Evolutionary conservation across 352 stramenopile species (phyloP).

Genomic region (Globisporangium uncinulatum): DNA sequence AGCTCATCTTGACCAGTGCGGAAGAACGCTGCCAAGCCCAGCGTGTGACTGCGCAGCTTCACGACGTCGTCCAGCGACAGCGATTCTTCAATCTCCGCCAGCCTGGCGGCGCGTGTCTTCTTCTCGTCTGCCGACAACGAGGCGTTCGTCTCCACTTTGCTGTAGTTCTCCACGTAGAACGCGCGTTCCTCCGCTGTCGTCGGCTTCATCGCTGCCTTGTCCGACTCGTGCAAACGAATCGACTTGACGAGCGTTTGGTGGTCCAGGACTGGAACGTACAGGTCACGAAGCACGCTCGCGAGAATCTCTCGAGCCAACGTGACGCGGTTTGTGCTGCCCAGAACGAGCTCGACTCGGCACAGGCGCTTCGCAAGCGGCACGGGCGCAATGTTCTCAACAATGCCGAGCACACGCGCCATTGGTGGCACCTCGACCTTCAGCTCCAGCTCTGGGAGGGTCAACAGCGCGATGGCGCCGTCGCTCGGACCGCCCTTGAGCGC

Average conservation of each 20-base stretch:
- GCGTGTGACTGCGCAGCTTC: slow-evolving; percentile 30
- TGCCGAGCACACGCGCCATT: slow-evolving; percentile 44
- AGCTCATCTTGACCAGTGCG: slow-evolving; percentile 30
- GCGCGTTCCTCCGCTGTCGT: slow-evolving; percentile 34
- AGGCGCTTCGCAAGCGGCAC: slow-evolving; percentile 39
- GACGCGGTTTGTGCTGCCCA: slow-evolving; percentile 30
- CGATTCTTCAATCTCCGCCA: slow-evolving; percentile 29
- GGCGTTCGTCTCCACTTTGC: slow-evolving; percentile 38
- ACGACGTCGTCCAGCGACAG: slow-evolving; percentile 49
- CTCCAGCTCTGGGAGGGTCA: slow-evolving; percentile 33
- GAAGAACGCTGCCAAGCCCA: slow-evolving; percentile 39
- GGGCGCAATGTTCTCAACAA: slow-evolving; percentile 52
- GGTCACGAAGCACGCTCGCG: slow-evolving; percentile 37
- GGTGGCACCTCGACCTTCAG: slow-evolving; percentile 48
- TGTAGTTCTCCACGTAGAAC: slow-evolving; percentile 51
- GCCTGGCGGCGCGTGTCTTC: slow-evolving; percentile 27
- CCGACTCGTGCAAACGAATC: slow-evolving; percentile 36
- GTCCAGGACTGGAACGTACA: slow-evolving; percentile 54
- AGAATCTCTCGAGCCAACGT: slow-evolving; percentile 38
- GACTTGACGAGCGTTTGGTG: slow-evolving; percentile 46
- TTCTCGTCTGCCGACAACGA: slow-evolving; percentile 39
- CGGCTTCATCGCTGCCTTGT: slow-evolving; percentile 29
- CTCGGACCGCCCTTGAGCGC: slow-evolving; percentile 18
- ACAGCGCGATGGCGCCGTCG: slow-evolving; percentile 19
- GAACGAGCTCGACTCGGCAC: slow-evolving; percentile 33